Conservation (phyloP, 768 basidiomycete species). For the Termitomyces sp. region DNA sequence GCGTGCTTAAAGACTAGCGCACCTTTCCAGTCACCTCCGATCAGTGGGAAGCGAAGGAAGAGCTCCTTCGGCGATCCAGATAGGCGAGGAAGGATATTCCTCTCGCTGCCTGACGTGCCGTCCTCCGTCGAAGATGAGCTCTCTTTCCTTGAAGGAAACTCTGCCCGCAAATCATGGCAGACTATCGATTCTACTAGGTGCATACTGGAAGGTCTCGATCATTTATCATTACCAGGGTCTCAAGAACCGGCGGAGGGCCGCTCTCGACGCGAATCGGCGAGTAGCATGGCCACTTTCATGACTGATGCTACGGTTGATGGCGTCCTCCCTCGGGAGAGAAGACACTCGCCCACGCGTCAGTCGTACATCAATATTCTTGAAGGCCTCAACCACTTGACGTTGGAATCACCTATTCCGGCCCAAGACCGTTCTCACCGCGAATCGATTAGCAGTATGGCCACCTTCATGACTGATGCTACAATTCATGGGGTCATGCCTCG, state of each 20-base stretch:
- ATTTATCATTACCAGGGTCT: slow-evolving; percentile 28
- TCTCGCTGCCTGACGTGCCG: slow-evolving; percentile 11
- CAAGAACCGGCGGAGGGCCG: slow-evolving; percentile 22
- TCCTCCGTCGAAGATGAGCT: slow-evolving; percentile 5
- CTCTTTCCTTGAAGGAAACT: neutral
- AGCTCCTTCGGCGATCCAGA: slow-evolving; percentile 7
- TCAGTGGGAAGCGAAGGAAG: slow-evolving; percentile 8
- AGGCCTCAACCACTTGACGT: slow-evolving; percentile 28
- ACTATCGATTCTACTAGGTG: slow-evolving; percentile 32
- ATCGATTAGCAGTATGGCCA: slow-evolving; percentile 51
- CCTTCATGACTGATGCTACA: slow-evolving; percentile 51
- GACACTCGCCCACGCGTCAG: neutral
- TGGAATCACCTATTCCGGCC: slow-evolving; percentile 23
- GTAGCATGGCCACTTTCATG: slow-evolving; percentile 52
- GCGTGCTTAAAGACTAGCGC: slow-evolving; percentile 17
- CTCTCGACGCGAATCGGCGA: slow-evolving; percentile 37
- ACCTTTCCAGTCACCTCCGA: slow-evolving; percentile 3
- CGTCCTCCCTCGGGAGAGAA: slow-evolving; percentile 36
- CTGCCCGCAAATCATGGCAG: slow-evolving; percentile 42
- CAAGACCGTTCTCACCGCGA: slow-evolving; percentile 27
- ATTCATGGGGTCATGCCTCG: slow-evolving; percentile 53
- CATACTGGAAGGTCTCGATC: slow-evolving; percentile 35
- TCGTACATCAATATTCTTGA: slow-evolving; percentile 36
- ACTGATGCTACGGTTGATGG: slow-evolving; percentile 57
- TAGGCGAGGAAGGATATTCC: slow-evolving; percentile 13